phyloP scores from a whole-genome alignment of 148 eudicot genomes.

The Chenopodium suecicum region DNA sequence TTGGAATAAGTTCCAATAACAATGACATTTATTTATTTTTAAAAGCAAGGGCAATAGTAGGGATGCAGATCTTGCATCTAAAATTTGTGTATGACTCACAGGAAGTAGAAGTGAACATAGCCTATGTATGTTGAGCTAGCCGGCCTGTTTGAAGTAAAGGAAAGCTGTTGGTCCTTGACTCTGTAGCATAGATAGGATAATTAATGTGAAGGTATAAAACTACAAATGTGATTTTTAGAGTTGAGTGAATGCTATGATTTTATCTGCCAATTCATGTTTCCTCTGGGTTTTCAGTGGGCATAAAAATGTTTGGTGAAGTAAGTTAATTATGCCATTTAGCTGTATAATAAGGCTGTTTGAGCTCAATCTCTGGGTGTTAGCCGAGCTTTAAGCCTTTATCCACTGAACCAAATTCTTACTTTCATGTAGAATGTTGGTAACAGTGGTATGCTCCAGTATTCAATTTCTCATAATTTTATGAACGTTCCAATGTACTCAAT shows the following conservation, averaged over 20 bases:
- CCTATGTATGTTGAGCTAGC: neutral
- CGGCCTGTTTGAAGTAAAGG: constrained; percentile 4
- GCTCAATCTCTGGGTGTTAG: neutral
- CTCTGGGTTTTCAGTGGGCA: neutral
- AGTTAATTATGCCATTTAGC: neutral
- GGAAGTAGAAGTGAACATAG: neutral
- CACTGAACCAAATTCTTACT: neutral
- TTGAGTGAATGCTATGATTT: neutral
- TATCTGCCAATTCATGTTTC: neutral
- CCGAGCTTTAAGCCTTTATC: no score
- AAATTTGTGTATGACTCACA: constrained; percentile 4
- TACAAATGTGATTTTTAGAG: neutral
- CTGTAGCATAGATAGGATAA: neutral
- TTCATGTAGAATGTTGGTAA: neutral
- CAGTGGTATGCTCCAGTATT: neutral
- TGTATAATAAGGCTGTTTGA: neutral
- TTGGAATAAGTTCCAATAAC: neutral
- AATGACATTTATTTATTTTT: neutral
- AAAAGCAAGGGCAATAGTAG: neutral
- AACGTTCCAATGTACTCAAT: neutral
- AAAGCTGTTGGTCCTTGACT: neutral
- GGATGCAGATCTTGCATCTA: constrained; percentile 4
- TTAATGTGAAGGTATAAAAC: neutral
- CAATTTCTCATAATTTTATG: neutral
- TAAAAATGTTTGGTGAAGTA: neutral